Base-by-base conservation (phyloP, 2,329 filamentous ascomycete genomes). In the Alternaria ethzedia region DNA sequence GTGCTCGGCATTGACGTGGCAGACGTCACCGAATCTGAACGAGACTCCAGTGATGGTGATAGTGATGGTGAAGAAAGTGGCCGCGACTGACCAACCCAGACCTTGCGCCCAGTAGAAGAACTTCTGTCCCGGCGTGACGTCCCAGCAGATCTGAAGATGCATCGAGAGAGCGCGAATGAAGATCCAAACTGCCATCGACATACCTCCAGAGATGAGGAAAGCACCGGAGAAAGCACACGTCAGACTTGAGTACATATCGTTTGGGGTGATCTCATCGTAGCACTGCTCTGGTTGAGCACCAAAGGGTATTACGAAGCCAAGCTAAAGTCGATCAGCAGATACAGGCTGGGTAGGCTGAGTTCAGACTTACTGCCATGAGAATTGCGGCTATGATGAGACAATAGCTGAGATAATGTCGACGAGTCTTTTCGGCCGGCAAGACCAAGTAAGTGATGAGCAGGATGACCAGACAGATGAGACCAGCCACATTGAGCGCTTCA, bases 121-220 rank as follows among this genome's bases (percentile, higher is more conserved):
- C 73, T 87, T 91, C 47, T 89, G 88, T 43, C 96, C 96, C 5
- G 97, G 92, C 8, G 95, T 89, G 32, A 96, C 86, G 79, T 98
- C 94, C 96, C 96, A 99, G 84, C 94, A 97, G 68, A 99, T 97
- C 80, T 98, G 96, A 25, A 99, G 88, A 80, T 99, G 96, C 72
- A 99, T 90, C 5, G 94, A 97, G 32, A 98, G 82, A 0, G 95
- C 92, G 67, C 96, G 89, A 64, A 97, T 86, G 78, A 97, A 97
- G 67, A 94, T 87, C 95, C 96, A 99, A 80, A 97, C 89, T 30
- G 93, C 88, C 49, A 90, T 92, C 28, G 89, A 87, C 86, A 94
- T 92, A 46, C 94, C 96, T 57, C 96, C 96, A 28, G 94, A 87
- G 54, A 98, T 86, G 54, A 99, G 83, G 68, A 97, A 90, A 1